These are phyloP conservation scores for Talaromyces atroroseus DNA, from an alignment of 2,329 filamentous ascomycete species.

Conservation along the genomic window DNA sequence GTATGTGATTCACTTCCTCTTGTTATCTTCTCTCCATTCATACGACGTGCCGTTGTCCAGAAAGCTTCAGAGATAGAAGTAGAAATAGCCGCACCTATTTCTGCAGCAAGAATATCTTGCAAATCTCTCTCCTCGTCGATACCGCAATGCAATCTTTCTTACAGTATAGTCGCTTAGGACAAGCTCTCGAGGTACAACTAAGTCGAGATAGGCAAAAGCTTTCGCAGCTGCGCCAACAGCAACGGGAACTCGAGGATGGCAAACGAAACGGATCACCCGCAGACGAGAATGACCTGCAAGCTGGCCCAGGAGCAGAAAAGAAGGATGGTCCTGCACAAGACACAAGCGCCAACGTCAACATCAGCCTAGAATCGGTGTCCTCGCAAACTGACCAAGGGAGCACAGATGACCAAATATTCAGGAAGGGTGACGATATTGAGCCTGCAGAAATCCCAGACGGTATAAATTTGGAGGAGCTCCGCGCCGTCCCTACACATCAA, in stretches of 20 bases:
- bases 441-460: slow-evolving; percentile 14
- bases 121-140: background rate
- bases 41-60: no score
- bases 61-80: no score
- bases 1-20: no score
- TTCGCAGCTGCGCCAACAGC: slow-evolving; percentile 16
- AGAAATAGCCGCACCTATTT: no score
- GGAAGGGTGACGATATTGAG: slow-evolving; percentile 7
- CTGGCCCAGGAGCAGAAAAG: background rate
- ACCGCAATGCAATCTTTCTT: slow-evolving; percentile 22
- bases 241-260: slow-evolving; percentile 5
- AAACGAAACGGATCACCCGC: slow-evolving; percentile 1
- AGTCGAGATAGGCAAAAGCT: slow-evolving; percentile 15
- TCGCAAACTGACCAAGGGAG: background rate
- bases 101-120: background rate
- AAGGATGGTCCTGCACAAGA: background rate
- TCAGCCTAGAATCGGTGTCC: background rate
- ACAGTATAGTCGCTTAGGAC: slow-evolving; percentile 22
- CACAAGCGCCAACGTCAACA: background rate
- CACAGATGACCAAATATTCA: background rate
- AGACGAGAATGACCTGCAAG: slow-evolving; percentile 9
- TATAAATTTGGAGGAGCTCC: slow-evolving; percentile 13
- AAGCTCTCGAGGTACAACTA: slow-evolving; percentile 20
- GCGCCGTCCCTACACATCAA: slow-evolving; percentile 16
- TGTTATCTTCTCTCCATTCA: no score